A percentile compares a stretch with the other conserved stretches of the same genome.
phyloP scores from a whole-genome alignment of 495 filamentous ascomycete genomes.

The Haplographium delicatum region DNA sequence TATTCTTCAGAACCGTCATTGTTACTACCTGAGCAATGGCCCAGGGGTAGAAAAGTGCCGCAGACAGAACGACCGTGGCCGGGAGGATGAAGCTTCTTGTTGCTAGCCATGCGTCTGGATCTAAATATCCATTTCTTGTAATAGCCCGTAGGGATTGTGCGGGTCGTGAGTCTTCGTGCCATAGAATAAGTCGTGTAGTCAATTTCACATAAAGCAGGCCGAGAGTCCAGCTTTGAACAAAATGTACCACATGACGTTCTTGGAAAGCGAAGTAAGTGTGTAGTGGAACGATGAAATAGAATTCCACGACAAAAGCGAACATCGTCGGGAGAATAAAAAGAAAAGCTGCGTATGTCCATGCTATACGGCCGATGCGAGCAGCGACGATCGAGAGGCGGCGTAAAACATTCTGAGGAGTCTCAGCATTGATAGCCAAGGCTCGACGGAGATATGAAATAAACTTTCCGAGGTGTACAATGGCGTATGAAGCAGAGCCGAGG shows the following conservation, averaged over 20 bases:
- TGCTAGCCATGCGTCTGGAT: constrained; percentile 71
- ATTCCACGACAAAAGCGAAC: constrained; percentile 76
- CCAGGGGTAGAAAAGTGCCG: constrained; percentile 44
- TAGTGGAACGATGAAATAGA: constrained; percentile 83
- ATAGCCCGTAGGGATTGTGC: constrained; percentile 71
- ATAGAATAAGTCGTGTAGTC: constrained; percentile 63
- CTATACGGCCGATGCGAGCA: constrained; percentile 33
- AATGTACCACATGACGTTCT: constrained; percentile 69
- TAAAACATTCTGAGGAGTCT: constrained; percentile 24
- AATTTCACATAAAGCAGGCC: constrained; percentile 91
- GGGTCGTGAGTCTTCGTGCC: constrained; percentile 57
- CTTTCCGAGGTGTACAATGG: constrained; percentile 45
- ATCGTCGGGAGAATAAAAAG: constrained; percentile 73
- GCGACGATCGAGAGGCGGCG: constrained; percentile 13
- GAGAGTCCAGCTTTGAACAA: constrained; percentile 91
- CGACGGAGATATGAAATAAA: constrained; percentile 35
- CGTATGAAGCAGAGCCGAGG: constrained; percentile 59
- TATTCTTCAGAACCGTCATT: constrained; percentile 29
- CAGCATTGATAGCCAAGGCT: constrained; percentile 20
- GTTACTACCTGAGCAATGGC: constrained; percentile 23
- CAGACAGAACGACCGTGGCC: constrained; percentile 47
- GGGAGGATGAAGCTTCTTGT: constrained; percentile 82
- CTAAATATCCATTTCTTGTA: constrained; percentile 70
- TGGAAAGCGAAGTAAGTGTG: constrained; percentile 64
- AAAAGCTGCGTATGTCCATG: constrained; percentile 70